phyloP scores from a whole-genome alignment of 495 filamentous ascomycete species.

The Melanomma pulvis-pyrius region DNA sequence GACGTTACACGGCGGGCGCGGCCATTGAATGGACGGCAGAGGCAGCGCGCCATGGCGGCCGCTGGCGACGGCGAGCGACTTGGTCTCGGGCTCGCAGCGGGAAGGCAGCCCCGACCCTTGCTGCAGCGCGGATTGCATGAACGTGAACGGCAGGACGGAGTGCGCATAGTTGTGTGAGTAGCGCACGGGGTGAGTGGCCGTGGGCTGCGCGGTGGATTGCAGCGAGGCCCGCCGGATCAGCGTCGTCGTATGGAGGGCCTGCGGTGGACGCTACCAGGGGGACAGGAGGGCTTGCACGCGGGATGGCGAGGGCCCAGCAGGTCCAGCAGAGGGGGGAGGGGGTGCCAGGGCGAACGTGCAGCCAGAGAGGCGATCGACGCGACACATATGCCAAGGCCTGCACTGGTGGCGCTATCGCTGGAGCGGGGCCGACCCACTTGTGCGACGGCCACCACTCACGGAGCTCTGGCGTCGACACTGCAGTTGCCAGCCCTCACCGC shows the following conservation, averaged over 20 bases:
- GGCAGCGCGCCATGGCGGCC: not conserved
- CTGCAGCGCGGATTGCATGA: slow-evolving; percentile 8
- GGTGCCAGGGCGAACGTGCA: too few relatives aligned
- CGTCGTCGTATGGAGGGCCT: too few relatives aligned
- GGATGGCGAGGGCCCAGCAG: too few relatives aligned
- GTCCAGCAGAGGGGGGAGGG: too few relatives aligned
- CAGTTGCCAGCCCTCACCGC: not conserved
- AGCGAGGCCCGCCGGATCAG: too few relatives aligned
- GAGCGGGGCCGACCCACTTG: not conserved
- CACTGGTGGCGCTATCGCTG: not conserved
- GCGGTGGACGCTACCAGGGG: too few relatives aligned
- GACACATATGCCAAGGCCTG: not conserved
- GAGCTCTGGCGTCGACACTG: not conserved
- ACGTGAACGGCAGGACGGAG: not conserved
- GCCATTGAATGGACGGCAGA: not conserved
- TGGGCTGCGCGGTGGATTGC: too few relatives aligned
- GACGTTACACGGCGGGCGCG: not conserved
- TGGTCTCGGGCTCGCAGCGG: not conserved
- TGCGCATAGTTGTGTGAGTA: too few relatives aligned
- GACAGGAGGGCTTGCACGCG: too few relatives aligned
- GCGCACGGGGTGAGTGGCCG: too few relatives aligned
- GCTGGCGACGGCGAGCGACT: not conserved
- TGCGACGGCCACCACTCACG: not conserved
- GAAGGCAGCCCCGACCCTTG: slow-evolving; percentile 14
- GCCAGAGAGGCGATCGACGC: not conserved